These are phyloP conservation scores for Neurospora sp. DNA, from an alignment of 495 filamentous ascomycete species.

Conservation along the genomic window DNA sequence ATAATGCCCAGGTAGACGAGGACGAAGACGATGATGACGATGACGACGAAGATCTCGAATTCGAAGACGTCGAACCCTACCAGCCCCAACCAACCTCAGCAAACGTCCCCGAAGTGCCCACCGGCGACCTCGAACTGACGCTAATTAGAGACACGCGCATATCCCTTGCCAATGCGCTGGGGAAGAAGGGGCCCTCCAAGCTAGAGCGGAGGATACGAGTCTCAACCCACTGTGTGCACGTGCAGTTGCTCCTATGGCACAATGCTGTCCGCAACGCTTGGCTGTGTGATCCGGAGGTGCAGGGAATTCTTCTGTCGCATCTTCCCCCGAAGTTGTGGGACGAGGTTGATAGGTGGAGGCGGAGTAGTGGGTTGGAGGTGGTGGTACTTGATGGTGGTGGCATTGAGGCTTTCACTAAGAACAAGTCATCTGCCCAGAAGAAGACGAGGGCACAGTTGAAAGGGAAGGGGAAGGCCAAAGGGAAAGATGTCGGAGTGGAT, in stretches of 20 bases:
- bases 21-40: conserved; percentile 41
- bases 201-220: conserved; percentile 68
- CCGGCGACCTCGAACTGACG: conserved; percentile 66
- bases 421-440: background rate
- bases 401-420: conserved; percentile 9
- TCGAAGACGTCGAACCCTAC: conserved; percentile 67
- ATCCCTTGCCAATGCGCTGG: conserved; percentile 45
- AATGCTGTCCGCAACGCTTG: conserved; percentile 81
- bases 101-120: conserved; percentile 8
- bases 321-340: conserved; percentile 54
- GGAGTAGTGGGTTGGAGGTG: conserved; percentile 51
- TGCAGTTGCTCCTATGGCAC: conserved; percentile 79
- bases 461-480: conserved; percentile 19
- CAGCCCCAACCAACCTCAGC: conserved; percentile 16
- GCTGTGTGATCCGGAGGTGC: conserved; percentile 68
- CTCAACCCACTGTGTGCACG: conserved; percentile 77
- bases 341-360: conserved; percentile 66
- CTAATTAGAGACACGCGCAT: conserved; percentile 49
- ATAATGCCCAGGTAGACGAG: background rate
- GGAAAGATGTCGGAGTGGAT: conserved; percentile 33
- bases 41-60: conserved; percentile 64
- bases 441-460: conserved; percentile 21
- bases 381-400: conserved; percentile 22
- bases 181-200: conserved; percentile 81
- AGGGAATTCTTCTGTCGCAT: conserved; percentile 64